Evolutionary conservation across 768 basidiomycete species (phyloP).

Genomic region (Dacryopinax primogenitus): DNA sequence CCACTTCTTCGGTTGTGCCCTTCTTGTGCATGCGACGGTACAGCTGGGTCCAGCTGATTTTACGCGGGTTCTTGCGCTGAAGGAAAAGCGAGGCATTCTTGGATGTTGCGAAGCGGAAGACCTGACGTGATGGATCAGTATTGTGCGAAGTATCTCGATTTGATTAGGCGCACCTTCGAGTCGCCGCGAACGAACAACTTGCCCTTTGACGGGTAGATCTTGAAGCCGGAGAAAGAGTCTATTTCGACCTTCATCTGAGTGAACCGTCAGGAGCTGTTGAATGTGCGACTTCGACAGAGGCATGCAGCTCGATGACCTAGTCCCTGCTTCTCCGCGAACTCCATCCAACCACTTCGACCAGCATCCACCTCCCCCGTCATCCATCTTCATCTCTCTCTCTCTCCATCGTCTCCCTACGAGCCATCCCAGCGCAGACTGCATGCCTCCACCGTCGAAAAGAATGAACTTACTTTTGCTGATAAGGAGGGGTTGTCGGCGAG

Average conservation of each 20-base stretch:
- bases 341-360: background rate
- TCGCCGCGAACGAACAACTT: constrained; percentile 90
- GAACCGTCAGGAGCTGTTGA: background rate
- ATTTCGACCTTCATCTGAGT: constrained; percentile 77
- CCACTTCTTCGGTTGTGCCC: constrained; percentile 97
- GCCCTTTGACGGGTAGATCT: constrained; percentile 97
- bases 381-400: background rate
- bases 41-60: constrained; percentile 92
- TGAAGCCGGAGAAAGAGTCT: constrained; percentile 94
- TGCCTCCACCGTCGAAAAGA: background rate
- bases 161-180: constrained; percentile 59
- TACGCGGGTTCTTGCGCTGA: constrained; percentile 99
- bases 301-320: background rate
- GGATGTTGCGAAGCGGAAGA: constrained; percentile 87
- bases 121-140: constrained; percentile 32
- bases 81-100: constrained; percentile 95
- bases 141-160: background rate
- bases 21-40: constrained; percentile 99
- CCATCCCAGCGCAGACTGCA: background rate
- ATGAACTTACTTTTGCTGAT: constrained; percentile 1
- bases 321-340: background rate
- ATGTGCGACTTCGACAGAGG: background rate
- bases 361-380: background rate
- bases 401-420: background rate
- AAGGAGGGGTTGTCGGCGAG: background rate